These are phyloP conservation scores for Kurtzmaniella quercitrusa DNA, from an alignment of 1,139 yeast genomes.

Conservation along the genomic window DNA sequence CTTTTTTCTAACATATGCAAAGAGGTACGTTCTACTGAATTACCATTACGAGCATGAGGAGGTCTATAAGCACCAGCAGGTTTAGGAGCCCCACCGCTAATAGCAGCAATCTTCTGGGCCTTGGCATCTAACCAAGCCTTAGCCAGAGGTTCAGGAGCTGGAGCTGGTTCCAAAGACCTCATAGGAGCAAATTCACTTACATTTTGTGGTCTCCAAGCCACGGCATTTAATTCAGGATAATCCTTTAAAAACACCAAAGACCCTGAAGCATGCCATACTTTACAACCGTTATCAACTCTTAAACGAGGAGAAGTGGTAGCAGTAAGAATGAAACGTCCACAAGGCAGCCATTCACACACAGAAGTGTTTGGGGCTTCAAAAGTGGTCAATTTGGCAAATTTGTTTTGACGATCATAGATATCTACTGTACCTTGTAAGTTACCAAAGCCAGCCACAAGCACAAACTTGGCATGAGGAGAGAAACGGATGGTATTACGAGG, in stretches of 20 bases:
- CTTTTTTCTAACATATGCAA: conserved; percentile 50
- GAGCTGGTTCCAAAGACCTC: conserved; percentile 52
- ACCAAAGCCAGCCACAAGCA: conserved; percentile 95
- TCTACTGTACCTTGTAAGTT: conserved; percentile 96
- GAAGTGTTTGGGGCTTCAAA: conserved; percentile 93
- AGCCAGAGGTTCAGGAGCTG: conserved; percentile 67
- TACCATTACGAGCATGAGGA: conserved; percentile 77
- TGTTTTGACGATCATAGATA: conserved; percentile 87
- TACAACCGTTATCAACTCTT: conserved; percentile 93
- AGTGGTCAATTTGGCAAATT: conserved; percentile 72
- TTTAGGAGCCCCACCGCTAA: conserved; percentile 41
- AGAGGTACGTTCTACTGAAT: conserved; percentile 42
- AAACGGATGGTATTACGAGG: conserved; percentile 87
- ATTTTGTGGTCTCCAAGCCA: conserved; percentile 83
- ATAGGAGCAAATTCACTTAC: conserved; percentile 57
- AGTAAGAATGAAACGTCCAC: conserved; percentile 86
- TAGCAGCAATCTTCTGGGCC: conserved; percentile 38
- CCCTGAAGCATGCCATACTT: conserved; percentile 91
- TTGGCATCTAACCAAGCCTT: conserved; percentile 37
- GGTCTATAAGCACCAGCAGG: conserved; percentile 92
- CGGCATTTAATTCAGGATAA: conserved; percentile 73
- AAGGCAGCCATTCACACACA: conserved; percentile 98
- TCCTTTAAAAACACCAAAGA: conserved; percentile 73
- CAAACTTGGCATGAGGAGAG: conserved; percentile 91
- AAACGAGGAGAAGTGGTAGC: conserved; percentile 97